Base-by-base conservation (phyloP, 139 green algal genomes). In the Diplosphaera chodatii region DNA sequence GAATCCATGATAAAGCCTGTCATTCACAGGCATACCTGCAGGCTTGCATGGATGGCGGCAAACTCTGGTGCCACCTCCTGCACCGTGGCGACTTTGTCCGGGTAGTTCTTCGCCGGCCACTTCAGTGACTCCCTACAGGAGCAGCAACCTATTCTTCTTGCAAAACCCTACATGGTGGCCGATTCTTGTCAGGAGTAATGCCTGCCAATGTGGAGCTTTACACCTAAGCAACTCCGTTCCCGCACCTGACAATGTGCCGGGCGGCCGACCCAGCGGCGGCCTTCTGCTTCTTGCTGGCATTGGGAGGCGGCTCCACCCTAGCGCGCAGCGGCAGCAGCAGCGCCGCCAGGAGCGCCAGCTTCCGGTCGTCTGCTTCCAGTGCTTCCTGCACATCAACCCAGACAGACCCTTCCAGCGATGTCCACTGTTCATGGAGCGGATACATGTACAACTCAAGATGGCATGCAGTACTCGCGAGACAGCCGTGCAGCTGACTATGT, bases 321-420 rank as follows among this genome's bases (percentile, higher is more conserved):
- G 59, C 48, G 10, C 86, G 79, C 56, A 96, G 69, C 8, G 91
- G 91, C 78, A 96, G 80, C 69, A 96, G 74, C 69, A 92, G 77
- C 1, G 87, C 88, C 10, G 89, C 83, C 62, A 96, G 69, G 63
- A 95, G 73, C 30, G 84, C 69, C 16, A 89, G 76, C 31, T 87
- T 80, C 31, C 77, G 77, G 16, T 89, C 83, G 33, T 94, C 89
- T 73, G 40, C 80, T 66, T 32, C 88, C 76, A 76, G 67, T 55
- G 25, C 27, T 56, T 70, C 28, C 56, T 71, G 41, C 15, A 66
- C 55, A 40, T 10, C 8, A n/a, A 40, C 8, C 1, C 1, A n/a
- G 2, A 69, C 33, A n/a, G n/a, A n/a, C n/a, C n/a, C n/a, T n/a
- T n/a, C n/a, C n/a, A n/a, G n/a, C n/a, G n/a, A n/a, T n/a, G n/a